Conservation (phyloP, 2,329 filamentous ascomycete species). For the Domatiomyces catenatus region DNA sequence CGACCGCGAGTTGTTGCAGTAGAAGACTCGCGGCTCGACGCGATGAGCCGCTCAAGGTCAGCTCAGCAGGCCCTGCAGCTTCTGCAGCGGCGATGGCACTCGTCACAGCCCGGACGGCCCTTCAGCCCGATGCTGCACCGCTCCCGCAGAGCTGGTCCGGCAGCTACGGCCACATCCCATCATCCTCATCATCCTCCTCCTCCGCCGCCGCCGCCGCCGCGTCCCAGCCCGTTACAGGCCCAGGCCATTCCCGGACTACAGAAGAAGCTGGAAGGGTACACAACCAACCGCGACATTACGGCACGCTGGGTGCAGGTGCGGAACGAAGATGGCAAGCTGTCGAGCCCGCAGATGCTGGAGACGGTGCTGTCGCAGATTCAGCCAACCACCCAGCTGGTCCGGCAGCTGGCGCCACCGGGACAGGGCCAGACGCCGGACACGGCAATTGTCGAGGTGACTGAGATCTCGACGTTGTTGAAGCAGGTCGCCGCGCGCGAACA, state of each 20-base stretch:
- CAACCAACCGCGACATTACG: conserved; percentile 12
- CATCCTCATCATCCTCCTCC: neutral
- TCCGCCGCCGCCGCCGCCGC: no score
- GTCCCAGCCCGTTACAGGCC: neutral
- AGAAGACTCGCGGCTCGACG: neutral
- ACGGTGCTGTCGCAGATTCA: conserved; percentile 31
- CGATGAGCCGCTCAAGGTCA: neutral
- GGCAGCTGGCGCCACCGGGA: conserved; percentile 31
- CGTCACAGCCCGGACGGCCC: no score
- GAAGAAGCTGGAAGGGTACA: conserved; percentile 10
- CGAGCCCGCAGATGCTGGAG: conserved; percentile 6
- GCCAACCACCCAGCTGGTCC: conserved; percentile 34
- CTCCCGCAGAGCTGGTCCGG: neutral
- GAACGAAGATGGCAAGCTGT: conserved; percentile 4
- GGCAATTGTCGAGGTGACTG: conserved; percentile 58
- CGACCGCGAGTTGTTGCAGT: no score
- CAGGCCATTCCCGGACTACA: neutral
- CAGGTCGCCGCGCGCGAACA: conserved; percentile 26
- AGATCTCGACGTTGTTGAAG: conserved; percentile 38
- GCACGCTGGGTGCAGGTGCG: conserved; percentile 7
- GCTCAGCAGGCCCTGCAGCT: neutral
- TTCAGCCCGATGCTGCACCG: neutral
- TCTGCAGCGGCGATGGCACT: neutral
- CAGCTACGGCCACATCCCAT: neutral
- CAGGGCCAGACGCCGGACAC: conserved; percentile 14